Conservation (phyloP, 192 early-diverging fungal species). For the Backusella westeae region DNA sequence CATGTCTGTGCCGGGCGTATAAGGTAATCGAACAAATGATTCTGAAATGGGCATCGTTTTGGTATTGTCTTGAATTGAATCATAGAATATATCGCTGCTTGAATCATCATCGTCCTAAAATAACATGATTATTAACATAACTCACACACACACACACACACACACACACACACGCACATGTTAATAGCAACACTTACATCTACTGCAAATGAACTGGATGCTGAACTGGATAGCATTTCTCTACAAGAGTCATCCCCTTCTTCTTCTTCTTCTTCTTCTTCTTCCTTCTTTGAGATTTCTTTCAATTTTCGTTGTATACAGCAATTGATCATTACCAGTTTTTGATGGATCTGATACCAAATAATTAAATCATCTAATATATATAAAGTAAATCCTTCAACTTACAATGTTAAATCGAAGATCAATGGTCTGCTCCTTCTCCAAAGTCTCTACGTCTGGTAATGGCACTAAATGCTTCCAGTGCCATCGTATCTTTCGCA, state of each 20-base stretch:
- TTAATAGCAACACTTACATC: background rate
- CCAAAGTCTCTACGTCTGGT: slow-evolving; percentile 41
- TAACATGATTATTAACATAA: background rate
- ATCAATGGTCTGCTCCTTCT: slow-evolving; percentile 44
- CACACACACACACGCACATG: background rate
- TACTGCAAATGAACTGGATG: slow-evolving; percentile 2
- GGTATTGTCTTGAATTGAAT: background rate
- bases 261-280: background rate
- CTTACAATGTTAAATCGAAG: slow-evolving; percentile 56
- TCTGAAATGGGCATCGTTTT: slow-evolving; percentile 37
- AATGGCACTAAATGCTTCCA: slow-evolving; percentile 60
- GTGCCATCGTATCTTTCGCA: slow-evolving; percentile 57
- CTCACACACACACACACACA: background rate
- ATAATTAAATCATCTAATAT: background rate
- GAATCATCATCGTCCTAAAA: background rate
- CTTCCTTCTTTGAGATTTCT: background rate
- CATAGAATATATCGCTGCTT: background rate
- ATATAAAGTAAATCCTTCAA: background rate
- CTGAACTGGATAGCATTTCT: background rate
- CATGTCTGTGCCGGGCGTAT: slow-evolving; percentile 44
- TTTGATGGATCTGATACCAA: slow-evolving; percentile 37
- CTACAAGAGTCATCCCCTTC: background rate
- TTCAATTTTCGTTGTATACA: slow-evolving; percentile 53
- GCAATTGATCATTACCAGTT: slow-evolving; percentile 80
- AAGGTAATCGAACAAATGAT: slow-evolving; percentile 51